Base-by-base conservation (phyloP, 306 rosid species). In the Urtica urens region DNA sequence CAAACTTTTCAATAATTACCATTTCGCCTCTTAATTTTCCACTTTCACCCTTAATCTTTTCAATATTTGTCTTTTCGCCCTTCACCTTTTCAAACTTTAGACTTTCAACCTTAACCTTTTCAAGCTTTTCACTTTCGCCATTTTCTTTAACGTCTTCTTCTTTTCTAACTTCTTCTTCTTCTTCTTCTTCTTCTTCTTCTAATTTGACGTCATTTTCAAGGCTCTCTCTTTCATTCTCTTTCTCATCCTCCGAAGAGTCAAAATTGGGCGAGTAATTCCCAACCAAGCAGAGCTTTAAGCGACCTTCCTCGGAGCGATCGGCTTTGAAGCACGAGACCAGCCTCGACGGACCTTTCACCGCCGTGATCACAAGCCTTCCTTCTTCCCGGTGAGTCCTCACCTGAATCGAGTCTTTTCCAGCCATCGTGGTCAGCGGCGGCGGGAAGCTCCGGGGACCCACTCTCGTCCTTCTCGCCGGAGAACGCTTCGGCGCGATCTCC, bases 351-450 rank as follows among this genome's bases (percentile, higher is more conserved):
- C 59, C 66, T 76, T 67, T 79, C 20, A 82, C 78, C 11, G 77
- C 83, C 55, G 73, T 65, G 26, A 90, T 78, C 29, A 90, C 69
- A 0, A 90, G 59, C 72, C 94, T 29, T 33, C 99, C 99, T 18
- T 75, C 72, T 49, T 79, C 87, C 0, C 99, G 77, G 76, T 69
- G 93, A 47, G 95, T 80, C 60, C 61, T 68, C 12, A 90, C 58
- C 2, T 58, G 70, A 2, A 84, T 71, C 60, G 79, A 70, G 25
- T 77, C 76, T 2, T 54, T 48, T 15, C 90, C 95, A 8, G 87
- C 79, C 30, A 90, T 75, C n/a, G 99, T 90, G 35, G 99, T 85
- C 76, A 90, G 69, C 46, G 99, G 99, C 10, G 99, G 99, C 5
- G 99, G 99, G 57, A 85, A 81, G 23, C 62, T 71, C 17, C 15